These are phyloP conservation scores for Alternaria consortialis DNA, from an alignment of 2,329 filamentous ascomycete species.

Conservation along the genomic window DNA sequence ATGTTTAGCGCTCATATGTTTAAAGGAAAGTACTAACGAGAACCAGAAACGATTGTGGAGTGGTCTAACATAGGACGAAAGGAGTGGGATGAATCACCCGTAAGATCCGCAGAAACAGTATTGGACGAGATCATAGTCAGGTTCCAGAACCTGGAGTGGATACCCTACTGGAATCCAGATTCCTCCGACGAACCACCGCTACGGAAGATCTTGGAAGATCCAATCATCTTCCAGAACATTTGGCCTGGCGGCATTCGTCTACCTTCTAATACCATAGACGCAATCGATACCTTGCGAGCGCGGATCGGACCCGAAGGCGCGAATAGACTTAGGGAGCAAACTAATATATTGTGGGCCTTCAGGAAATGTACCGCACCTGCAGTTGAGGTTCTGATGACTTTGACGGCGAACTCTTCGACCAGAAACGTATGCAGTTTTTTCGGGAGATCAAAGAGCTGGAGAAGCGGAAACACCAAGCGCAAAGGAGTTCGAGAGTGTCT, in stretches of 20 bases:
- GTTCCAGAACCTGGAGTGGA: not conserved
- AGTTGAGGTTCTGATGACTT: not conserved
- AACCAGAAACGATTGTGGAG: not conserved
- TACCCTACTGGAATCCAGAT: not conserved
- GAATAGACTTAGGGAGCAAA: fast-evolving
- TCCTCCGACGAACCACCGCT: not conserved
- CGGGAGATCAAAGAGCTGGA: not conserved
- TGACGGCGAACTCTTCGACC: not conserved
- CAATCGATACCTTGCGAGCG: not conserved
- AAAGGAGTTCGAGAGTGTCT: no score
- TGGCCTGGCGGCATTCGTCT: not conserved
- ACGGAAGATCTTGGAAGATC: not conserved
- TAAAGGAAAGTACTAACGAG: fast-evolving
- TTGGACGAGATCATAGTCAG: not conserved
- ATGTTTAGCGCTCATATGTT: not conserved
- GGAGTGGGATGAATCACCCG: not conserved
- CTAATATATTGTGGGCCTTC: not conserved
- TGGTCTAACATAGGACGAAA: not conserved
- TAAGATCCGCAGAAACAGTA: not conserved
- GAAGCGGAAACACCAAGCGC: no score
- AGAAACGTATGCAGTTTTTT: not conserved
- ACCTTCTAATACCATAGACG: not conserved
- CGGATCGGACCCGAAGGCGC: not conserved
- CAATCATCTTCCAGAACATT: not conserved
- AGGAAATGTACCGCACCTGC: not conserved